Evolutionary conservation across 202 grass and related monocot genomes (phyloP), one percentile per base, ranked within the genome.

Genomic region (Panicum hallii): DNA sequence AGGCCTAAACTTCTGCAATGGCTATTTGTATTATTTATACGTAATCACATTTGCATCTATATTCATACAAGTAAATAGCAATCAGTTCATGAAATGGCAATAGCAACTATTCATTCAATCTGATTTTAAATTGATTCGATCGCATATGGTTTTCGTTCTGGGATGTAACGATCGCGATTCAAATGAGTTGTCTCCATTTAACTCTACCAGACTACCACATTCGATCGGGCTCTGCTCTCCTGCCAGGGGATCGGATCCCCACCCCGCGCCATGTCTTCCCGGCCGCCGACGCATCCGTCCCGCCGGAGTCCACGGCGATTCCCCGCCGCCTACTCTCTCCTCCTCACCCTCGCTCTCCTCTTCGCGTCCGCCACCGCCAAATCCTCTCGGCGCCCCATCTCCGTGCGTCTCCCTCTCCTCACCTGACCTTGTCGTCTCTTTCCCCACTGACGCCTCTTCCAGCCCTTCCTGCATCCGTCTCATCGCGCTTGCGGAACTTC

Each of bases 331-430:
- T 65, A 50, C 79, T 82, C 49, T 58, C 67, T 89, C 44, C 47
- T 83, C 10, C 38, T 87, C 65, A 41, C 70, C 43, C 14, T 97
- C 41, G 67, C 86, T 56, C 45, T 62, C 81, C 74, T 88, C 83
- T 22, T 80, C 58, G 36, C 79, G 17, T 66, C 63, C 60, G 83
- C 89, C 73, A 74, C 84, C 36, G 86, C 89, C 70, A 98, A 95
- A 74, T 88, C 91, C 52, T 95, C 87, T 42, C 83, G 38, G 77
- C 92, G 92, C 63, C 80, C 93, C 50, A 92, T 98, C 64, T 86
- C 89, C 6, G 95, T 98, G 92, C 84, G 90, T 65, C 9, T 38
- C 36, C 36, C 30, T 76, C 45, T 28, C 6, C 16, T 45, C 38
- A 0, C 26, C 64, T 38, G 48, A 58, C 42, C 52, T n/a, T 70